phyloP scores from a whole-genome alignment of 495 filamentous ascomycete genomes.

The Penicillium taxi region DNA sequence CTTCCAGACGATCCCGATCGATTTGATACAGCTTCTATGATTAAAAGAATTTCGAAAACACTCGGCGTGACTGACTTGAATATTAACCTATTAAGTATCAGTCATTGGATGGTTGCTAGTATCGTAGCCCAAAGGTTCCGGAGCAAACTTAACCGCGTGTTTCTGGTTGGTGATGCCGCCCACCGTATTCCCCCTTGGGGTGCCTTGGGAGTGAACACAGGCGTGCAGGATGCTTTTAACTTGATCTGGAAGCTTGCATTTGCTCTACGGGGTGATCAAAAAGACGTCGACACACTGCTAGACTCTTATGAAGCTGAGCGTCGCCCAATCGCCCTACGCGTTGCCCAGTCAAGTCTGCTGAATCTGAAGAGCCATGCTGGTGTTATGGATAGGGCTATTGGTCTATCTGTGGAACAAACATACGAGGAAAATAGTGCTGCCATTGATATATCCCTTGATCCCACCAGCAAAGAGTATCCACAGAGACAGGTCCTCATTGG shows the following conservation, averaged over 20 bases:
- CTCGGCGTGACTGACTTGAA: constrained; percentile 13
- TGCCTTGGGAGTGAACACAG: constrained; percentile 45
- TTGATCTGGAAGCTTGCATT: constrained; percentile 43
- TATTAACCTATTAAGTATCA: constrained; percentile 11
- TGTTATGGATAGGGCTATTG: constrained; percentile 7
- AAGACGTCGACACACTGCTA: constrained; percentile 7
- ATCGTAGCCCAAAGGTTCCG: constrained; percentile 9
- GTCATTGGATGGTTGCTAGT: constrained; percentile 9
- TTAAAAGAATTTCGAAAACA: constrained; percentile 12
- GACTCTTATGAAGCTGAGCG: constrained; percentile 22
- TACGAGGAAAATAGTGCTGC: constrained; percentile 1
- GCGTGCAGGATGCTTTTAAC: constrained; percentile 43
- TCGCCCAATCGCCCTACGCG: constrained; percentile 16
- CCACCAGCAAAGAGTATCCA: background rate
- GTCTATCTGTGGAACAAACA: background rate
- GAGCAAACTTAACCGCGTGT: constrained; percentile 23
- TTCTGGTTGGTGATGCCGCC: constrained; percentile 46
- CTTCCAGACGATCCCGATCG: constrained; percentile 11
- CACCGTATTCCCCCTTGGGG: constrained; percentile 44
- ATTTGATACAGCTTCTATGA: constrained; percentile 12
- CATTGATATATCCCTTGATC: constrained; percentile 2
- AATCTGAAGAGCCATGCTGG: constrained; percentile 4
- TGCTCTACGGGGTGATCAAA: constrained; percentile 15
- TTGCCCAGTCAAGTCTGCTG: constrained; percentile 5
- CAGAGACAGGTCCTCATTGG: background rate